Evolutionary conservation across 805 yeast species (phyloP).

Genomic region (Ogataea pignaliae): DNA sequence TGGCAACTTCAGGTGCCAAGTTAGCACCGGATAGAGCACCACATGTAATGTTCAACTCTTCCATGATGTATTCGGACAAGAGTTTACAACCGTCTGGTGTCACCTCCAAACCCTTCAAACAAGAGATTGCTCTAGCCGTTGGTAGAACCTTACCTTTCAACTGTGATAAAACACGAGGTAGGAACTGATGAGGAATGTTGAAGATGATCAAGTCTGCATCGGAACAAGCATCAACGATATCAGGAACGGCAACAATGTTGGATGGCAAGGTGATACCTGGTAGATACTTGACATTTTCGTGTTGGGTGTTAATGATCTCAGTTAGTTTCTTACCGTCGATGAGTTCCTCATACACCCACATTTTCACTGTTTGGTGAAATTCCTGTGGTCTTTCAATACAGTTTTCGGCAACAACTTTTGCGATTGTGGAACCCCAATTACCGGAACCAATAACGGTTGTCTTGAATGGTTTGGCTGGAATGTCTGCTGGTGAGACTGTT

Average conservation of each 20-base stretch:
- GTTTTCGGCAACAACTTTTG: conserved; percentile 92
- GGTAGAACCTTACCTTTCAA: conserved; percentile 72
- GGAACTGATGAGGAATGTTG: conserved; percentile 96
- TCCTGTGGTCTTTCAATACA: conserved; percentile 64
- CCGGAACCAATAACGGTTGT: conserved; percentile 91
- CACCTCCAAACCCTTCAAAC: conserved; percentile 93
- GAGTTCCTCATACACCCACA: conserved; percentile 96
- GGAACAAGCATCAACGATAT: conserved; percentile 65
- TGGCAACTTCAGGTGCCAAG: conserved; percentile 95
- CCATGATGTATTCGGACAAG: conserved; percentile 73
- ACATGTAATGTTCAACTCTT: conserved; percentile 80
- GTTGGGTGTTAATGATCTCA: conserved; percentile 82
- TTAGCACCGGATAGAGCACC: conserved; percentile 98
- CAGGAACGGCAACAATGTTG: conserved; percentile 88
- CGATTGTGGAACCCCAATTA: conserved; percentile 97
- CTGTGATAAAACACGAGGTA: conserved; percentile 70
- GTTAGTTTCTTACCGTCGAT: conserved; percentile 77
- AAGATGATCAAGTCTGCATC: conserved; percentile 85
- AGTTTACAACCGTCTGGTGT: conserved; percentile 79
- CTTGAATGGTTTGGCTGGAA: conserved; percentile 38
- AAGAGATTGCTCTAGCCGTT: conserved; percentile 81
- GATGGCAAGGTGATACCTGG: conserved; percentile 83
- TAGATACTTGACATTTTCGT: conserved; percentile 91
- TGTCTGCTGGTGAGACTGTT: conserved; percentile 14
- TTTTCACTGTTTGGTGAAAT: conserved; percentile 71